phyloP scores from a whole-genome alignment of 2,329 filamentous ascomycete genomes.

The Sclerotinia spermophila region DNA sequence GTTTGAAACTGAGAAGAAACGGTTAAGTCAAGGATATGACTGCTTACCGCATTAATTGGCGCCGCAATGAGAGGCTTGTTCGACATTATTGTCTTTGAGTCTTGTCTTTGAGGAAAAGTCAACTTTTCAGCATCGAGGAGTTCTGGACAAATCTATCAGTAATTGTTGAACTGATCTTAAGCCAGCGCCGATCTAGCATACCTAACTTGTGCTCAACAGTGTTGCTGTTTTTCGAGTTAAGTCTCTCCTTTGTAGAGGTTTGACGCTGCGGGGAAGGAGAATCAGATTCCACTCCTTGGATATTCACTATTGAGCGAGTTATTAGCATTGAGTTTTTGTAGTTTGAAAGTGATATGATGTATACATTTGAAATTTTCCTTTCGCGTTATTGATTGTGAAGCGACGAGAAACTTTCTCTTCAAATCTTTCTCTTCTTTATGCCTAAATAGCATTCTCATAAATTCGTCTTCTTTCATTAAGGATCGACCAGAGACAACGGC shows the following conservation, averaged over 20 bases:
- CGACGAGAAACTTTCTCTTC: background rate
- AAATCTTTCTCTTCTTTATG: background rate
- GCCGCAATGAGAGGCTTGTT: conserved; percentile 13
- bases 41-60: conserved; percentile 6
- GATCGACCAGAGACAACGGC: background rate
- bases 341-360: background rate
- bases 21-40: background rate
- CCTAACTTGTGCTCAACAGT: background rate
- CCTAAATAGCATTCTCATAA: conserved; percentile 9
- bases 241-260: background rate
- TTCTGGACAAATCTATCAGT: conserved; percentile 4
- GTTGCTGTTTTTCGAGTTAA: background rate
- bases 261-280: background rate
- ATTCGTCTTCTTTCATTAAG: conserved; percentile 5
- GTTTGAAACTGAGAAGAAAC: background rate
- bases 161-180: background rate
- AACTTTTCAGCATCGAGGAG: background rate
- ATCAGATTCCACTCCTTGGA: background rate
- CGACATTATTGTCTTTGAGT: conserved; percentile 2
- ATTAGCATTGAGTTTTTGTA: background rate
- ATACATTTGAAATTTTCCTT: background rate
- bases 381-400: too few species aligned
- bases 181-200: background rate
- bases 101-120: background rate
- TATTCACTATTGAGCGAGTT: background rate